Conservation (phyloP, 1,284 basidiomycete species). For the Abortiporus biennis region DNA sequence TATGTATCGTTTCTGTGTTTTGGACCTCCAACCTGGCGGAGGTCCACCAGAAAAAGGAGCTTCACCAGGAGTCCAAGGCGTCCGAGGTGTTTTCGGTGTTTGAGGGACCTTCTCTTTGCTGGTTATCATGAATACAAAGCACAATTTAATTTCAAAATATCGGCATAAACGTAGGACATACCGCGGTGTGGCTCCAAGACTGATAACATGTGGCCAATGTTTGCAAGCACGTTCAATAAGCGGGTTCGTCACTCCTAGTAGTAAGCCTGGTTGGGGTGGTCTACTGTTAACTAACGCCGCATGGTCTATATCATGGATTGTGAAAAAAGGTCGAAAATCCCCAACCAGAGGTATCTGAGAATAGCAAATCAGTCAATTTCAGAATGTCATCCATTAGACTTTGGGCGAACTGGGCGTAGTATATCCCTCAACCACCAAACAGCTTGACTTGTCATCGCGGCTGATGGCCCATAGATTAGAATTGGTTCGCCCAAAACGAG, state of each 20-base stretch:
- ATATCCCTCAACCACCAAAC: conserved; percentile 91
- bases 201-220: conserved; percentile 91
- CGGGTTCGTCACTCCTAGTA: conserved; percentile 94
- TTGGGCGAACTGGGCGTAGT: conserved; percentile 65
- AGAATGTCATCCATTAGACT: conserved; percentile 5
- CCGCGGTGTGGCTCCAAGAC: conserved; percentile 39
- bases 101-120: neutral
- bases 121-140: neutral
- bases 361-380: neutral
- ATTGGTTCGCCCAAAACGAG: conserved; percentile 85
- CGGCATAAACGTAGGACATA: neutral
- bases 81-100: conserved; percentile 4
- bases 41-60: conserved; percentile 38
- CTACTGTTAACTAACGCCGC: conserved; percentile 71
- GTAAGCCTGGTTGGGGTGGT: conserved; percentile 77
- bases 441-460: conserved; percentile 75
- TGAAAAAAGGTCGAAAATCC: conserved; percentile 92
- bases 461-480: conserved; percentile 79
- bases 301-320: conserved; percentile 91
- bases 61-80: conserved; percentile 7
- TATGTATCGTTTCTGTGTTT: conserved; percentile 78
- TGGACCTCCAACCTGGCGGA: conserved; percentile 68
- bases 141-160: neutral
- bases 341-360: conserved; percentile 74
- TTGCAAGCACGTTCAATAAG: conserved; percentile 85